phyloP scores from a whole-genome alignment of 352 stramenopile genomes.

The Phytopythium mirpurense region DNA sequence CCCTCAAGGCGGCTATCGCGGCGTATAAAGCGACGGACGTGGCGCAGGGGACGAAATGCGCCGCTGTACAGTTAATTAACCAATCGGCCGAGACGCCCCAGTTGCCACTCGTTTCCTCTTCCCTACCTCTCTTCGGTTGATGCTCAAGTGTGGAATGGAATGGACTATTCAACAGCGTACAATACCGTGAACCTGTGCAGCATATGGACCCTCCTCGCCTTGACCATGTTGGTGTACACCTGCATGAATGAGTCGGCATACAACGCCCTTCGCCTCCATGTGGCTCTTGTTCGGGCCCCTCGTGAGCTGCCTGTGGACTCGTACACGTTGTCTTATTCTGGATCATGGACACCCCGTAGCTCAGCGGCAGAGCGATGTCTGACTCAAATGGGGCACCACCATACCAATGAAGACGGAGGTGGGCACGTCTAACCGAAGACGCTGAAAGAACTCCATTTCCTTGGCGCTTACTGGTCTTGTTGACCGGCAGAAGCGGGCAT shows the following conservation, averaged over 20 bases:
- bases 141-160: too few relatives aligned
- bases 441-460: too few relatives aligned
- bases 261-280: too few relatives aligned
- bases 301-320: background rate
- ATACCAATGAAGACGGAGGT: background rate
- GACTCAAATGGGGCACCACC: background rate
- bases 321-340: conserved; percentile 21
- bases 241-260: background rate
- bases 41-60: background rate
- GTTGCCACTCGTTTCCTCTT: too few relatives aligned
- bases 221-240: conserved; percentile 9
- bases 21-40: background rate
- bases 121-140: too few relatives aligned
- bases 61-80: too few relatives aligned
- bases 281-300: background rate
- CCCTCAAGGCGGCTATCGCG: conserved; percentile 2
- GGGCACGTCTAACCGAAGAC: too few relatives aligned
- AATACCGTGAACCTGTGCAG: conserved; percentile 36
- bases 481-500: too few relatives aligned
- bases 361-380: conserved; percentile 42
- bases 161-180: too few relatives aligned
- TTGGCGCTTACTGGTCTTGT: too few relatives aligned
- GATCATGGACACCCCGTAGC: conserved; percentile 54
- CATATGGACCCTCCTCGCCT: conserved; percentile 22
- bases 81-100: too few relatives aligned